Conservation (phyloP, 441 rosid species). For the Aquilaria agallochum region DNA sequence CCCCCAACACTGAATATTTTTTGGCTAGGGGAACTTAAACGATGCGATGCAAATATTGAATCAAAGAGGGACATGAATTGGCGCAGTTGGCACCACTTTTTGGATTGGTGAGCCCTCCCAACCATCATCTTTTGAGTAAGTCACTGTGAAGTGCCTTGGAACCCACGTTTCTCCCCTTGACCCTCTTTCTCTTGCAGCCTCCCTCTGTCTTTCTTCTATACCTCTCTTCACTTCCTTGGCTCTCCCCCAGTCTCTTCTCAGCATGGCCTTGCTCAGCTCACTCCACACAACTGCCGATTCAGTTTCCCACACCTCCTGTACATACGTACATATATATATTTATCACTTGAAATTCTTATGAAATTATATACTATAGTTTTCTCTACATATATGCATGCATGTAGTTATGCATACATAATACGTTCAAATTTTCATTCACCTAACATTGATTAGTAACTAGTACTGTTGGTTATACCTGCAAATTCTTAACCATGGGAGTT, state of each 20-base stretch:
- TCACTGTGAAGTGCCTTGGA: slow-evolving; percentile 56
- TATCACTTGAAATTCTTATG: not conserved
- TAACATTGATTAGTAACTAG: too few species aligned
- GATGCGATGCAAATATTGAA: not conserved
- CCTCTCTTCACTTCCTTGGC: slow-evolving; percentile 65
- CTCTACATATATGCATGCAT: too few species aligned
- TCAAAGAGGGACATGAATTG: slow-evolving; percentile 52
- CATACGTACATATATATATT: too few species aligned
- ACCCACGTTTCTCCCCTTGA: slow-evolving; percentile 49
- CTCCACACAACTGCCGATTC: slow-evolving; percentile 81
- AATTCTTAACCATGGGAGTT: slow-evolving; percentile 52
- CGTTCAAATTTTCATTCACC: too few species aligned
- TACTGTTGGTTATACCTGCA: slow-evolving; percentile 28
- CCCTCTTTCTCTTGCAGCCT: slow-evolving; percentile 33
- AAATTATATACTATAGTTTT: too few species aligned
- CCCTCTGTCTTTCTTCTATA: slow-evolving; percentile 69
- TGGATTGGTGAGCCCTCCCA: slow-evolving; percentile 65
- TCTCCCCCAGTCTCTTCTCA: slow-evolving; percentile 63
- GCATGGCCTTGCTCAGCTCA: slow-evolving; percentile 48
- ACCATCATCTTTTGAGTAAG: slow-evolving; percentile 35
- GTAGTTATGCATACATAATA: too few species aligned
- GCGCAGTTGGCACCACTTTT: slow-evolving; percentile 60
- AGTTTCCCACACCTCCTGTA: slow-evolving; percentile 45
- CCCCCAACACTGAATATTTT: too few species aligned
- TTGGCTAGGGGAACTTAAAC: not conserved